Percentiles rank a stretch among this genome's conserved stretches.
These are phyloP conservation scores for Phascolomyces articulosus DNA, from an alignment of 371 early-diverging fungal genomes.

Conservation along the genomic window DNA sequence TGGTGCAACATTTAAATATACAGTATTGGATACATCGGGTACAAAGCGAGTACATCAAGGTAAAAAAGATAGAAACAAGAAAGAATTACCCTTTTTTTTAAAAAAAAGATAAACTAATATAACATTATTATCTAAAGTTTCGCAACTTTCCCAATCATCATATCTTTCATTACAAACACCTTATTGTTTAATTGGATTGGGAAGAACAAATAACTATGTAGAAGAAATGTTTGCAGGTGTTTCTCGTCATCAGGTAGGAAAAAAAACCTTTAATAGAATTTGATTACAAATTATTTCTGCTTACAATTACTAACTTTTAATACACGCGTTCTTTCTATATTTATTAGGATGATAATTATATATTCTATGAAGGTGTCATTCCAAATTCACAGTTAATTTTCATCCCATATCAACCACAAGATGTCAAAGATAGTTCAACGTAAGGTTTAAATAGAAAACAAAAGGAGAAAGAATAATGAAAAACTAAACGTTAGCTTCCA, in stretches of 20 bases:
- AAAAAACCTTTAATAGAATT: not conserved
- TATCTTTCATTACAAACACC: constrained; percentile 83
- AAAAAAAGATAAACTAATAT: too few relatives aligned
- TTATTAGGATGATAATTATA: constrained; percentile 39
- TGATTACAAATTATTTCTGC: not conserved
- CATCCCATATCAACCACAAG: constrained; percentile 76
- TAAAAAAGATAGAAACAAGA: constrained; percentile 11
- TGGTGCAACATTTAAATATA: constrained; percentile 86
- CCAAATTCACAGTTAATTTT: constrained; percentile 93
- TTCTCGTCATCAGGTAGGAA: constrained; percentile 67
- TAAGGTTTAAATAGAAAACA: constrained; percentile 10
- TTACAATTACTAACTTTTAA: not conserved
- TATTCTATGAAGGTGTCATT: constrained; percentile 82
- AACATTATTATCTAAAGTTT: too few relatives aligned
- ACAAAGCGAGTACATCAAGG: constrained; percentile 75
- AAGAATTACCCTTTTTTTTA: too few relatives aligned
- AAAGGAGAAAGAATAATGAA: not conserved
- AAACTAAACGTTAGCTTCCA: not conserved
- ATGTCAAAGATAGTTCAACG: constrained; percentile 51
- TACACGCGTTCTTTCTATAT: not conserved
- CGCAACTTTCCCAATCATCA: constrained; percentile 80
- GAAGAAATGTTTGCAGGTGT: constrained; percentile 90
- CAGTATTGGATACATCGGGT: constrained; percentile 82
- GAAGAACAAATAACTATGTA: constrained; percentile 94
- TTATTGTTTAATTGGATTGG: constrained; percentile 85